These are phyloP conservation scores for Paracorniculantispora psalliotae DNA, from an alignment of 2,329 filamentous ascomycete genomes.

Conservation along the genomic window DNA sequence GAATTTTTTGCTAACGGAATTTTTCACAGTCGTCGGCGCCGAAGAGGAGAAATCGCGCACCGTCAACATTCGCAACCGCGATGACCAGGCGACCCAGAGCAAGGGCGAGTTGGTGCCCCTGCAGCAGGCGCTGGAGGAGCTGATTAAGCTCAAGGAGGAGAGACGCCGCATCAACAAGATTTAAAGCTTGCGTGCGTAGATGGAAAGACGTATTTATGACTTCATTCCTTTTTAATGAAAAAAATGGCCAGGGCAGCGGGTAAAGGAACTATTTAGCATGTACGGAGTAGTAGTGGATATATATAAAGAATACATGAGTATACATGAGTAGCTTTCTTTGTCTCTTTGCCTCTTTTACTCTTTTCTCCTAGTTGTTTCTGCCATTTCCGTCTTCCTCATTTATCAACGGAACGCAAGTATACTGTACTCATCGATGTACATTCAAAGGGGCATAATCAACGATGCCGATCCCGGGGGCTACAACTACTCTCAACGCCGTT, in stretches of 20 bases:
- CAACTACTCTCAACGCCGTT: too few species aligned
- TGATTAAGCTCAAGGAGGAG: constrained; percentile 47
- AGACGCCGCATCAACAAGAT: constrained; percentile 33
- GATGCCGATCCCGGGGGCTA: too few species aligned
- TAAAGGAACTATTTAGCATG: neutral
- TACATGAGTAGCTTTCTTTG: neutral
- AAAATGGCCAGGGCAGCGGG: neutral
- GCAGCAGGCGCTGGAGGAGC: constrained; percentile 52
- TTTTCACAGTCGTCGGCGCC: constrained; percentile 51
- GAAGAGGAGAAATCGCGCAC: constrained; percentile 56
- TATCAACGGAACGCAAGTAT: too few species aligned
- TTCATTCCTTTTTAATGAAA: neutral
- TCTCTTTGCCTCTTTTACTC: too few species aligned
- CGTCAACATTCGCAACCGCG: constrained; percentile 60
- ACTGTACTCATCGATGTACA: too few species aligned
- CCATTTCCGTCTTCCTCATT: too few species aligned
- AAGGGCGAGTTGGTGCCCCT: constrained; percentile 55
- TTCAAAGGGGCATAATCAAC: too few species aligned
- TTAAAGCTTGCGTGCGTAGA: too few species aligned
- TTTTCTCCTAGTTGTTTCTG: too few species aligned
- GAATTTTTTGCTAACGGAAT: neutral
- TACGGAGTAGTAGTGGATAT: neutral
- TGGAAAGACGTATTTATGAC: too few species aligned
- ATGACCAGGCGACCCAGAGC: constrained; percentile 57
- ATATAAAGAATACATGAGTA: neutral